Base-by-base conservation (phyloP, 192 early-diverging fungal species). In the Coemansia sp. region DNA sequence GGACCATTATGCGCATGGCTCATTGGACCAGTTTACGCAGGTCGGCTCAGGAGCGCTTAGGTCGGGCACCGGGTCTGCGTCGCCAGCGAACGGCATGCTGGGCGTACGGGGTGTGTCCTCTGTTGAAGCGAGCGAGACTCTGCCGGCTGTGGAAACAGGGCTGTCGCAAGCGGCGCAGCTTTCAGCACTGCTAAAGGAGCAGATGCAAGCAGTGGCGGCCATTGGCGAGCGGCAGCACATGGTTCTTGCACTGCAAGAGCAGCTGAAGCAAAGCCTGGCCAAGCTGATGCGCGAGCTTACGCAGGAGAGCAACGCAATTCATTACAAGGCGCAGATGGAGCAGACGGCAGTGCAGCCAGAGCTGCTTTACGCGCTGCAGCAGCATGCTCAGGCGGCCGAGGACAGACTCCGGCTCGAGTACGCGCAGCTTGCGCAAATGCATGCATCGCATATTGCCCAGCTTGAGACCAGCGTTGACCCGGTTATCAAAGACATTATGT, bases 231-330 rank as follows among this genome's bases (percentile, higher is more conserved):
- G 59, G 22, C 76, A 79, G 57, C 61, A 53, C 47, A n/a, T 61
- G 35, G 26, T 64, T 23, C 50, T 74, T 13, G 35, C 54, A 6
- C 65, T 70, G 23, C 71, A 67, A 45, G 71, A 68, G 53, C 74
- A 71, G 47, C 63, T 57, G 23, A 72, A 77, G 54, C 76, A 85
- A 62, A 57, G 43, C 10, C 56, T 66, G 48, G 55, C 57, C n/a
- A 71, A 76, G 61, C 74, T 81, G 16, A 71, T 68, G 74, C 74
- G 65, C 35, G 78, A 77, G 7, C 35, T 81, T 16, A 18, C 73
- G 3, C 66, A 81, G 50, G 73, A 83, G 20, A 67, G 24, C 60
- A 83, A 65, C 49, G 55, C 69, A 2, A 59, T 74, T 10, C 73
- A 74, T 55, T 73, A 66, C 22, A 65, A 49, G 24, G 74, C 69